Base-by-base conservation (phyloP, 306 rosid species). In the Sechiopsis laciniata region DNA sequence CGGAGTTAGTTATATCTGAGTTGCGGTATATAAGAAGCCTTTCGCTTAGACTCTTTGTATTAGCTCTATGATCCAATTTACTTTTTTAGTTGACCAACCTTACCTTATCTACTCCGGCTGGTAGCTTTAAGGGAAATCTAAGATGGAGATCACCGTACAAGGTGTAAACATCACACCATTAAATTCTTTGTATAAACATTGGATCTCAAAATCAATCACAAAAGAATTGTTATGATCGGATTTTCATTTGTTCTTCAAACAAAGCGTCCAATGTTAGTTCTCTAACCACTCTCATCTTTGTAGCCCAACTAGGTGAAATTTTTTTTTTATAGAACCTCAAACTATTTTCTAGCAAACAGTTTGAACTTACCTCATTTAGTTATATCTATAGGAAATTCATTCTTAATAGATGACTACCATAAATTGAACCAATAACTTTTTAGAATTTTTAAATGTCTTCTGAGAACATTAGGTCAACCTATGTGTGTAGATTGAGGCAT, bases 1-100 rank as follows among this genome's bases (percentile, higher is more conserved):
- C 81, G 90, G 77, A 83, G 81, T 66, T 87, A 80, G 80, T 72
- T 55, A 67, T 56, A 13, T 48, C 2, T 3, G 8, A 15, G n/a
- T 12, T 40, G 35, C 42, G 19, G 69, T 79, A 75, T 69, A 66
- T 52, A 74, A 11, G 11, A 75, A 42, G 22, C 51, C 52, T 37
- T 53, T 8, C 0, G 0, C 37, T 4, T 74, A n/a, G 45, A 29
- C n/a, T 8, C 5, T 12, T 0, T 75, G 73, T 75, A 63, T 53
- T 26, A 63, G 71, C 6, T 55, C 22, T 40, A 40, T 40, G 55
- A 13, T 51, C 24, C 16, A 15, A 8, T 32, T 17, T 29, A 5
- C 32, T 29, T 54, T 29, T 3, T 15, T 16, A 9, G n/a, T 3
- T 1, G 8, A 53, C 16, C 51, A 7, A 22, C 45, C 45, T 64